Evolutionary conservation across 192 early-diverging fungal species (phyloP), one percentile per base, ranked within the genome.

Genomic region (Backusella circina): DNA sequence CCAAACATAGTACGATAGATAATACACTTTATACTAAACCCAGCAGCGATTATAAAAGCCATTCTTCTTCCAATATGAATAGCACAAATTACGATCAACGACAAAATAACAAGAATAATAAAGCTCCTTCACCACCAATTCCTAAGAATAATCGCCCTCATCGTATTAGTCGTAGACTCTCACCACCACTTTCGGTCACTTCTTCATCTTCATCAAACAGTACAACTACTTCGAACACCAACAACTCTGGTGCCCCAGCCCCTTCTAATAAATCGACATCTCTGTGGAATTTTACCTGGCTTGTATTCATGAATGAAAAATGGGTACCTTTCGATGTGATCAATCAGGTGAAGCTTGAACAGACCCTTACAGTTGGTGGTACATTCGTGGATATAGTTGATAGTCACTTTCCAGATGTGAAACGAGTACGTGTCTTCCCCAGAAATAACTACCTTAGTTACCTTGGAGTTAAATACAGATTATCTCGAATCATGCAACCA

Each of bases 401-500:
- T 66, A 77, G 71, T 21, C 75, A 77, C 65, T 81, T 81, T 36
- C 75, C 79, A 0, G 67, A 70, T 16, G 75, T 81, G 26, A 81
- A 81, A 23, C 65, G 79, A 16, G 79, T 81, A 18, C 71, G 79
- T 31, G 79, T 77, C 30, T 81, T 81, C 32, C 79, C 79, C 16
- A 70, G 72, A 74, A 74, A 50, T n/a, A 77, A 72, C 23, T 81
- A 81, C 32, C 44, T 81, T 7, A 81, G 79, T n/a, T 81, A 81
- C 74, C 67, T 81, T 23, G 79, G 79, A 16, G 76, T 81, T 18
- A 81, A 81, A 70, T 83, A 83, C 38, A 65, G 78, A 30, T 64
- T 83, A 30, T 77, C 77, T 65, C 71, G 78, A n/a, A 75, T 83
- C 50, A 61, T 83, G 67, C 78, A 83, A 65, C 79, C 79, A 5